Evolutionary conservation across 139 green algal genomes (phyloP).

Genomic region (Chlorella sp.): DNA sequence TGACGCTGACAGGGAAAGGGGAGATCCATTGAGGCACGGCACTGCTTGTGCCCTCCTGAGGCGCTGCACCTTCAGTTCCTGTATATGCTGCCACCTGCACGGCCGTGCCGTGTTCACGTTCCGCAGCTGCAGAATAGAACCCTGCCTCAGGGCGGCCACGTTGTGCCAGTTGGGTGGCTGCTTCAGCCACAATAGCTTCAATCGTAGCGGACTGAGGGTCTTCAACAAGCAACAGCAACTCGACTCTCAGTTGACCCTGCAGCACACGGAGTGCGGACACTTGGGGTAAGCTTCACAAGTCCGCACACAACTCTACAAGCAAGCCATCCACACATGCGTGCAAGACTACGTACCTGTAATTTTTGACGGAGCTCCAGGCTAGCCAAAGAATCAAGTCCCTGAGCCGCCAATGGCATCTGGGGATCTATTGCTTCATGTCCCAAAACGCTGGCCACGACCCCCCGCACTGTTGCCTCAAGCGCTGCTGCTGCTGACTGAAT

Average conservation of each 20-base stretch:
- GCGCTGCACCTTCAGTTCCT: background rate
- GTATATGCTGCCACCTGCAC: background rate
- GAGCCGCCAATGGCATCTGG: constrained; percentile 19
- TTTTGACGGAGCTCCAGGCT: constrained; percentile 54
- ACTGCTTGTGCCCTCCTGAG: background rate
- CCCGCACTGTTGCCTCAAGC: constrained; percentile 8
- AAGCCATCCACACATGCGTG: background rate
- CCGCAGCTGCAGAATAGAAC: too few species aligned
- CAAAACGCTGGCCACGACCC: constrained; percentile 14
- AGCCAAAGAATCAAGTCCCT: constrained; percentile 60
- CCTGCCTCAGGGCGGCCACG: too few species aligned
- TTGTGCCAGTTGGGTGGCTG: background rate
- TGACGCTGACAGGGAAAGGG: constrained; percentile 36
- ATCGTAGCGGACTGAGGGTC: constrained; percentile 40
- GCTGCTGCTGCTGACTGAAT: background rate
- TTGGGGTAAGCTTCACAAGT: background rate
- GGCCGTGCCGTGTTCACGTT: background rate
- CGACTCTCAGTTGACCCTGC: constrained; percentile 33
- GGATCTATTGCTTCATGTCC: constrained; percentile 1
- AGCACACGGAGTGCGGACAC: background rate
- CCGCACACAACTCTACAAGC: background rate
- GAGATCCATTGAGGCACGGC: constrained; percentile 24
- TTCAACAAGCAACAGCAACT: constrained; percentile 38
- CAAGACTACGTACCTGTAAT: constrained; percentile 24
- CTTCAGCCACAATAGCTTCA: constrained; percentile 29